phyloP scores from a whole-genome alignment of 2,329 filamentous ascomycete genomes.

The Sporothrix schenckii region DNA sequence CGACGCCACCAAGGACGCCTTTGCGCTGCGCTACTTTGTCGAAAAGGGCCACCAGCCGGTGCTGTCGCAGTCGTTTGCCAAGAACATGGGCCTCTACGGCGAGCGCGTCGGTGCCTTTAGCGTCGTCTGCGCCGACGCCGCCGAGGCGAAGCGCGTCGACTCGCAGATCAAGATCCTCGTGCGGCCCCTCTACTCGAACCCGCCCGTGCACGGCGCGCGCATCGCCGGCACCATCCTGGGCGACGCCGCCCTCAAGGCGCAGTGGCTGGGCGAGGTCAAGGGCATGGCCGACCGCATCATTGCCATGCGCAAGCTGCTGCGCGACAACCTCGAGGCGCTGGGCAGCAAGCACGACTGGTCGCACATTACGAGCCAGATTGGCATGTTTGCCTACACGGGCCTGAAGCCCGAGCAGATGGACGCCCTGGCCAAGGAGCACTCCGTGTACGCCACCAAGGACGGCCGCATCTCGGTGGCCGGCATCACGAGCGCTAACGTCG shows the following conservation, averaged over 20 bases:
- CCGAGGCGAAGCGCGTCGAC: constrained; percentile 90
- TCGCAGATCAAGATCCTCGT: constrained; percentile 98
- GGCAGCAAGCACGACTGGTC: constrained; percentile 98
- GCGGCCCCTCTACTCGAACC: constrained; percentile 97
- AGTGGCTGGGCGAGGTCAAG: constrained; percentile 97
- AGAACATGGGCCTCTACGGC: constrained; percentile 99
- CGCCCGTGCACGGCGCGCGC: constrained; percentile 92
- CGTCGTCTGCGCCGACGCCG: constrained; percentile 73
- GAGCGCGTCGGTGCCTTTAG: constrained; percentile 98
- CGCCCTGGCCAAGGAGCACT: constrained; percentile 87
- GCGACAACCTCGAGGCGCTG: constrained; percentile 91
- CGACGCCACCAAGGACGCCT: constrained; percentile 89
- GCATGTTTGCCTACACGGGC: constrained; percentile 99
- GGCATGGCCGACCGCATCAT: constrained; percentile 99
- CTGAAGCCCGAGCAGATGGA: constrained; percentile 91
- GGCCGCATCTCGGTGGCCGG: constrained; percentile 84
- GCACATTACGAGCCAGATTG: constrained; percentile 98
- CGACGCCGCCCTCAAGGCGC: constrained; percentile 78
- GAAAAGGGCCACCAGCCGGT: constrained; percentile 86
- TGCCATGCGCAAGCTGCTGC: constrained; percentile 91
- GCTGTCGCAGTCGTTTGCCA: constrained; percentile 92
- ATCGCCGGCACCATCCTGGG: constrained; percentile 92
- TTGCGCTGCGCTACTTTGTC: constrained; percentile 90
- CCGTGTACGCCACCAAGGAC: constrained; percentile 95
- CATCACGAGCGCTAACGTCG: constrained; percentile 78